Evolutionary conservation across 176 grass and related monocot species (phyloP).

Genomic region (Aegilops speltoides): DNA sequence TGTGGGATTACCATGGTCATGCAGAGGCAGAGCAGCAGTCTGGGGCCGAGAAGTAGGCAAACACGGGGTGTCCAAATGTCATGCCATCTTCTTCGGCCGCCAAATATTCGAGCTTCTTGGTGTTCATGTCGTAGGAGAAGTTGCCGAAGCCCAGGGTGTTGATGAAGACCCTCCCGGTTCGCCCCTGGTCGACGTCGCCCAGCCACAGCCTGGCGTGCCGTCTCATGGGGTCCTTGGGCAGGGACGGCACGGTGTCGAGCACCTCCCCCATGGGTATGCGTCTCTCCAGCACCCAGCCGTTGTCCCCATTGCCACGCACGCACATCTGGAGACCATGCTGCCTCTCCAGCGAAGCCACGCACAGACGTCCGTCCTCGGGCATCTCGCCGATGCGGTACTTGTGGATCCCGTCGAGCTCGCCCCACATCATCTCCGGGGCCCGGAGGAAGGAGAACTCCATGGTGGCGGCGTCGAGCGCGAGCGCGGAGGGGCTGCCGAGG

Average conservation of each 20-base stretch:
- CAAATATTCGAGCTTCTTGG: constrained; percentile 9
- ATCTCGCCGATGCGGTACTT: constrained; percentile 31
- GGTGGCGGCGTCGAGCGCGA: not conserved
- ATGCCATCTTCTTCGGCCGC: not conserved
- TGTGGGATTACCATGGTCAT: not conserved
- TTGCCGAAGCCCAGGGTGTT: not conserved
- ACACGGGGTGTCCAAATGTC: not conserved
- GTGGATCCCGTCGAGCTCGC: not conserved
- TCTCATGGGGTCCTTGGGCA: not conserved
- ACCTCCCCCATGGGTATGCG: not conserved
- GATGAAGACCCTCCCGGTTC: constrained; percentile 17
- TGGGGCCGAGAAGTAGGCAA: not conserved
- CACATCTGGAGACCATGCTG: not conserved
- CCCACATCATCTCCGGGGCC: not conserved
- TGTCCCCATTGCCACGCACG: not conserved
- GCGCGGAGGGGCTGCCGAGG: not conserved
- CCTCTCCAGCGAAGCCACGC: not conserved
- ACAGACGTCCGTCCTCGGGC: constrained; percentile 17
- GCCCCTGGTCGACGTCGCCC: not conserved
- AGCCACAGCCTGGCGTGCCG: not conserved
- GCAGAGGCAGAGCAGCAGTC: not conserved
- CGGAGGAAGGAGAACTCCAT: constrained; percentile 1
- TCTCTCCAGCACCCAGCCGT: constrained; percentile 1
- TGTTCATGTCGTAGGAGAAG: constrained; percentile 12
- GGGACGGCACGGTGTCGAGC: not conserved